These are phyloP conservation scores for Penicillium soppii DNA, from an alignment of 495 filamentous ascomycete species.

Conservation along the genomic window DNA sequence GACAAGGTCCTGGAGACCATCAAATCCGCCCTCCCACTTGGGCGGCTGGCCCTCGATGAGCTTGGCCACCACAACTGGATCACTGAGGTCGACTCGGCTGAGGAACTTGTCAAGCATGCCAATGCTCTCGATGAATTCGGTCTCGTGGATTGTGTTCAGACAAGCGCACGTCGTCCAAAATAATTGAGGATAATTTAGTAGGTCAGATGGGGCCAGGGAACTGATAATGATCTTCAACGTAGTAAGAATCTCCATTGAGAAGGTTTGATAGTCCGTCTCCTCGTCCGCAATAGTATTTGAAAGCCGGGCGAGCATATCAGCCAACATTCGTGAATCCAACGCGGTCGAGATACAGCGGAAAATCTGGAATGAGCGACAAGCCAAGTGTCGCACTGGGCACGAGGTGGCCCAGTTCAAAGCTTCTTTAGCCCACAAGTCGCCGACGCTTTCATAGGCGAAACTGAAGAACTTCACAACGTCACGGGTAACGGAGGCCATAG, in stretches of 20 bases:
- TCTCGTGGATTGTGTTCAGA: slow-evolving; percentile 91
- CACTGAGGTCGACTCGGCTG: slow-evolving; percentile 76
- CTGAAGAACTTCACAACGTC: slow-evolving; percentile 84
- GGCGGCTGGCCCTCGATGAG: slow-evolving; percentile 76
- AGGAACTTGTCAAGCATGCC: slow-evolving; percentile 90
- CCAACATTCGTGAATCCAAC: slow-evolving; percentile 87
- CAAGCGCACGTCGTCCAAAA: slow-evolving; percentile 98
- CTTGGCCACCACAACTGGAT: slow-evolving; percentile 62
- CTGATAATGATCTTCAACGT: slow-evolving; percentile 87
- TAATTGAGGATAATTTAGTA: slow-evolving; percentile 84
- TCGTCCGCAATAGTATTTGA: slow-evolving; percentile 97
- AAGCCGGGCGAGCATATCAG: slow-evolving; percentile 89
- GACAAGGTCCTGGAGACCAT: slow-evolving; percentile 79
- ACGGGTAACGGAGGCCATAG: slow-evolving; percentile 79
- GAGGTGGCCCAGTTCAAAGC: slow-evolving; percentile 94
- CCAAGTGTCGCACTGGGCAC: slow-evolving; percentile 92
- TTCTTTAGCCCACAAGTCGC: slow-evolving; percentile 85
- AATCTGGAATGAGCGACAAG: slow-evolving; percentile 95
- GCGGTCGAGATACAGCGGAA: slow-evolving; percentile 91
- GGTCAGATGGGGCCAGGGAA: slow-evolving; percentile 73
- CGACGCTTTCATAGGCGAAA: slow-evolving; percentile 79
- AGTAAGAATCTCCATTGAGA: slow-evolving; percentile 96
- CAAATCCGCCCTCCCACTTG: slow-evolving; percentile 87
- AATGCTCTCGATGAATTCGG: slow-evolving; percentile 87
- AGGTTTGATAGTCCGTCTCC: slow-evolving; percentile 86